Evolutionary conservation across 2,329 filamentous ascomycete species (phyloP).

Genomic region (Teratosphaeria gauchensis): DNA sequence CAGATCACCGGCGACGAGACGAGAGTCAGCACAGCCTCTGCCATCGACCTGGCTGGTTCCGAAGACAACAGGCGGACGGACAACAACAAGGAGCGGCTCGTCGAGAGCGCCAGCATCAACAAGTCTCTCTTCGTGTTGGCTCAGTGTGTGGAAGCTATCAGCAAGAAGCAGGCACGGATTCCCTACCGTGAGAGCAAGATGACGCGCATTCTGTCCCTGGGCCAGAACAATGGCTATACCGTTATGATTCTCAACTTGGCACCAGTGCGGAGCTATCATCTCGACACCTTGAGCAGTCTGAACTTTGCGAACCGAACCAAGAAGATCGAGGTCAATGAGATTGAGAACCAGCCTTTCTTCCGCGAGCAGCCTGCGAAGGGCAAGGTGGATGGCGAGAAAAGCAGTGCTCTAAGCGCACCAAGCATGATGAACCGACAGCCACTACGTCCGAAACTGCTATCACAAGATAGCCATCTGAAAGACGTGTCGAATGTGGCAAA

Average conservation of each 20-base stretch:
- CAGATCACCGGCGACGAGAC: slow-evolving; percentile 61
- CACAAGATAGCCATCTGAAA: slow-evolving; percentile 55
- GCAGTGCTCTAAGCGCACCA: slow-evolving; percentile 22
- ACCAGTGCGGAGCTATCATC: slow-evolving; percentile 81
- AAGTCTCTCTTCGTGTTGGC: slow-evolving; percentile 92
- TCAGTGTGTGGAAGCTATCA: slow-evolving; percentile 92
- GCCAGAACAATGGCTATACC: slow-evolving; percentile 90
- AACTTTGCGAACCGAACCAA: slow-evolving; percentile 94
- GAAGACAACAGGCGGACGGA: slow-evolving; percentile 93
- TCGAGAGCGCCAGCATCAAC: slow-evolving; percentile 97
- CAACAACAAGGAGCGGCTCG: slow-evolving; percentile 80
- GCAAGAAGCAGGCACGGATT: slow-evolving; percentile 62
- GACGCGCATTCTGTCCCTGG: slow-evolving; percentile 84
- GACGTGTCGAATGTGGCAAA: slow-evolving; percentile 48
- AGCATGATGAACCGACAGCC: slow-evolving; percentile 55
- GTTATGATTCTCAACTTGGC: slow-evolving; percentile 95
- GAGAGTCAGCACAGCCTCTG: slow-evolving; percentile 74
- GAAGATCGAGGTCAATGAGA: slow-evolving; percentile 89
- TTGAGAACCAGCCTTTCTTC: slow-evolving; percentile 90
- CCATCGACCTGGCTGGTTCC: slow-evolving; percentile 89
- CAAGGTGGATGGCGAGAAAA: slow-evolving; percentile 28
- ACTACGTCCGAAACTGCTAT: slow-evolving; percentile 63
- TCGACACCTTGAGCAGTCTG: slow-evolving; percentile 85
- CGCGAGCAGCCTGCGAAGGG: slow-evolving; percentile 21
- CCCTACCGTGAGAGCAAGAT: slow-evolving; percentile 95